Conservation (phyloP, 2,329 filamentous ascomycete genomes). For the Ophiosphaerella narmari region DNA sequence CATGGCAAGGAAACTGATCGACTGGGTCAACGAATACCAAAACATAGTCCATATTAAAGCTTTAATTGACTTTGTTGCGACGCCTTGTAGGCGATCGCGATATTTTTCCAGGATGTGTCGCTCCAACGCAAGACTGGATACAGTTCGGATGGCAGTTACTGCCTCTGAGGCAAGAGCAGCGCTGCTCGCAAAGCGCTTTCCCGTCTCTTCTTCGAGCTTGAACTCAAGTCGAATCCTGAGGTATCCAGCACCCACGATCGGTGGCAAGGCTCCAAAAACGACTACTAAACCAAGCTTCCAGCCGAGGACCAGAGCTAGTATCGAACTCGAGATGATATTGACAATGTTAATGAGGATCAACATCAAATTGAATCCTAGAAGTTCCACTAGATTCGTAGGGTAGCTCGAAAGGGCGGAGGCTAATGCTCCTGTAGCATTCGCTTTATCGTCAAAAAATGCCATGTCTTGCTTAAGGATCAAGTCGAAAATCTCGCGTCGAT, state of each 20-base stretch:
- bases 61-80: constrained; percentile 61
- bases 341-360: constrained; percentile 81
- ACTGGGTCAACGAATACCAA: constrained; percentile 85
- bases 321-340: constrained; percentile 75
- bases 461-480: constrained; percentile 92
- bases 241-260: constrained; percentile 64
- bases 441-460: constrained; percentile 84
- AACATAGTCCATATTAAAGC: constrained; percentile 73
- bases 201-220: constrained; percentile 74
- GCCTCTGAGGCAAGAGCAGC: constrained; percentile 91
- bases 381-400: constrained; percentile 84
- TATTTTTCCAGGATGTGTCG: constrained; percentile 75
- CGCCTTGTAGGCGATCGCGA: constrained; percentile 62
- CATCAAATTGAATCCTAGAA: constrained; percentile 85
- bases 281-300: constrained; percentile 87
- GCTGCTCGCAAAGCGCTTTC: constrained; percentile 57
- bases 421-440: constrained; percentile 86
- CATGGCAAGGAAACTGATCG: constrained; percentile 60
- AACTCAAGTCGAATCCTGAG: constrained; percentile 90
- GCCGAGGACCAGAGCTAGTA: constrained; percentile 72
- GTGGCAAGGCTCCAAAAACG: constrained; percentile 62
- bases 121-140: constrained; percentile 88
- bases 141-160: constrained; percentile 90
- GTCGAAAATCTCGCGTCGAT: constrained; percentile 68
- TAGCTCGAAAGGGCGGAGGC: constrained; percentile 69